These are phyloP conservation scores for Diaporthe citrichinensis DNA, from an alignment of 2,329 filamentous ascomycete genomes.

Conservation along the genomic window DNA sequence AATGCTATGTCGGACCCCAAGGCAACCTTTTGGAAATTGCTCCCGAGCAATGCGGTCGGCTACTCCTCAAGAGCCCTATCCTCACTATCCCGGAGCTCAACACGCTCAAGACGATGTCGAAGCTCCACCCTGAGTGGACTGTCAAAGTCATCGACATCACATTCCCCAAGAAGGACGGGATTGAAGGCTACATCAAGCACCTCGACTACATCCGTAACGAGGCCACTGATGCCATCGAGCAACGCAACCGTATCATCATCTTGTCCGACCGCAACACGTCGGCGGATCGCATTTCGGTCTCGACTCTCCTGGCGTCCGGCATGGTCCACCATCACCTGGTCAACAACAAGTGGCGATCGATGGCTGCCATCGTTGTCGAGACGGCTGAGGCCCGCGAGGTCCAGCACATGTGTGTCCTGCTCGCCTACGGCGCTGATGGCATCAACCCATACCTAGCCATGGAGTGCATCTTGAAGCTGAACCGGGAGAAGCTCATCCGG, in stretches of 20 bases:
- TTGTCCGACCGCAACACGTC: constrained; percentile 91
- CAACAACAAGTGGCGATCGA: constrained; percentile 94
- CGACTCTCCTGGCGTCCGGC: constrained; percentile 87
- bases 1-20: constrained; percentile 96
- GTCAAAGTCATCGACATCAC: constrained; percentile 94
- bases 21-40: constrained; percentile 97
- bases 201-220: constrained; percentile 91
- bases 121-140: constrained; percentile 83
- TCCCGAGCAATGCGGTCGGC: constrained; percentile 85
- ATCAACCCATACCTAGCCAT: constrained; percentile 96
- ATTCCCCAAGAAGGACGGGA: constrained; percentile 87
- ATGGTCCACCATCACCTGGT: constrained; percentile 97
- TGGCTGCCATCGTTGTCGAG: constrained; percentile 89
- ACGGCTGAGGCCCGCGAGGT: constrained; percentile 97
- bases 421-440: constrained; percentile 94
- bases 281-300: constrained; percentile 86
- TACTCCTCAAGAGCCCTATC: constrained; percentile 90
- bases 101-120: constrained; percentile 82
- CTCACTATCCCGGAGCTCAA: constrained; percentile 94
- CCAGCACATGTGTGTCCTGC: constrained; percentile 98
- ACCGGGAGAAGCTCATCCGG: constrained; percentile 91
- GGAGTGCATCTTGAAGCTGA: constrained; percentile 97
- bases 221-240: constrained; percentile 85
- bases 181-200: constrained; percentile 87
- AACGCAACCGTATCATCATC: constrained; percentile 86